These are phyloP conservation scores for Kodamaea arcana DNA, from an alignment of 1,139 yeast genomes.

Conservation along the genomic window DNA sequence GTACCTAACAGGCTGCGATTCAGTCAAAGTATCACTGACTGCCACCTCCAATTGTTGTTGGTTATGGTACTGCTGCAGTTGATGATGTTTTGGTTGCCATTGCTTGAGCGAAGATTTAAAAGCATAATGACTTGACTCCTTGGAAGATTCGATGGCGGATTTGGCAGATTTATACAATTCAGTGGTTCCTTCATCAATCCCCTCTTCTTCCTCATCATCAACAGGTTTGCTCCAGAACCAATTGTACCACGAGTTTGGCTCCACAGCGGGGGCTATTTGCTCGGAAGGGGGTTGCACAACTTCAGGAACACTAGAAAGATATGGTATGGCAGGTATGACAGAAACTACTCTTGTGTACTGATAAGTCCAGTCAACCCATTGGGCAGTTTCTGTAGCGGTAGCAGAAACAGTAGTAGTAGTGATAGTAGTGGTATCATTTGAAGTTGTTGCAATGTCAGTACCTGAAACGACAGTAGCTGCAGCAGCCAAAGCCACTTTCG, in stretches of 20 bases:
- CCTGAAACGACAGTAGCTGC: neutral
- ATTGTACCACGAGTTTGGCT: conserved; percentile 17
- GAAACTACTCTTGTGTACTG: conserved; percentile 15
- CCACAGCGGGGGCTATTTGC: neutral
- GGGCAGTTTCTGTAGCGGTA: conserved; percentile 1
- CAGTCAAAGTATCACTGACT: conserved; percentile 39
- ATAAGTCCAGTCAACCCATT: conserved; percentile 14
- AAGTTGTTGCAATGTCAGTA: neutral
- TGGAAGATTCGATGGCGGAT: conserved; percentile 30
- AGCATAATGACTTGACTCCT: conserved; percentile 35
- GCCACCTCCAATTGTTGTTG: conserved; percentile 27
- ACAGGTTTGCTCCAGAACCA: conserved; percentile 18
- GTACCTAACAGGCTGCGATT: conserved; percentile 35
- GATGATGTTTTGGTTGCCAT: conserved; percentile 14
- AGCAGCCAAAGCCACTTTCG: neutral
- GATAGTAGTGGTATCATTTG: neutral
- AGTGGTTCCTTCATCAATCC: conserved; percentile 9
- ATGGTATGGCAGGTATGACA: conserved; percentile 7
- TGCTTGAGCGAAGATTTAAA: conserved; percentile 20
- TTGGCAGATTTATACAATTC: conserved; percentile 35
- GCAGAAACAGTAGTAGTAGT: neutral
- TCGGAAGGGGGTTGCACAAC: neutral
- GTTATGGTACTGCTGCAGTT: conserved; percentile 5
- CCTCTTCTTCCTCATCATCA: conserved; percentile 9
- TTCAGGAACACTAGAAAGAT: neutral